Evolutionary conservation across 805 yeast species (phyloP), one percentile per base, ranked within the genome.

Genomic region (Cyberlindnera petersonii): DNA sequence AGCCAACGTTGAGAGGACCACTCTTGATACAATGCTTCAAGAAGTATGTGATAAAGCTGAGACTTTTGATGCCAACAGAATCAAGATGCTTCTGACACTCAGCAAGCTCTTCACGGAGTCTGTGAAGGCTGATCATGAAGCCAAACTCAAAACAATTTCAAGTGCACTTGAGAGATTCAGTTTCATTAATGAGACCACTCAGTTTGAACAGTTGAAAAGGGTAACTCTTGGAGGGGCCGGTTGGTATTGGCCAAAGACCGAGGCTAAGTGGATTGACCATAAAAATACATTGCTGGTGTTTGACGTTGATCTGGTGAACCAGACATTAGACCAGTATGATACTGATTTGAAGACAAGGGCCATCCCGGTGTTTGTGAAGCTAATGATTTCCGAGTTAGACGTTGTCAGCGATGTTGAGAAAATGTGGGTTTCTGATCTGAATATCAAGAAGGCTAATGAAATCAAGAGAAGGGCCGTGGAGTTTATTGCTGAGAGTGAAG

Each of bases 231-330:
- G 16, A 2, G 9, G 18, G 0, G 24, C 46, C 14, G 58, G 57
- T 13, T 55, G 56, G 56, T 55, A 45, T 37, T 53, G 58, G 58
- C 58, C 58, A 4, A 44, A 44, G 32, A 33, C 47, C 2, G 52
- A 45, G 6, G 31, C 42, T 4, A 39, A 29, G 14, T 44, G 35
- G 18, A 37, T 42, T 5, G 47, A 41, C 10, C 45, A 44, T 31
- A 26, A 37, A 3, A 4, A 24, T 1, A 21, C 35, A 1, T 7
- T 46, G 5, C 45, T 45, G 11, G 5, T 55, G 6, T 37, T 54
- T 16, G 58, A 50, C n/a, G 42, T 43, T 14, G 60, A 58, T 31
- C 32, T 58, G 9, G 42, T 49, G 6, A 52, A 43, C 14, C 51
- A 47, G n/a, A 13, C 26, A 1, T 7, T 33, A 1, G 49, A 47